Evolutionary conservation across 768 basidiomycete species (phyloP).

Genomic region (Boletus reticuloceps): DNA sequence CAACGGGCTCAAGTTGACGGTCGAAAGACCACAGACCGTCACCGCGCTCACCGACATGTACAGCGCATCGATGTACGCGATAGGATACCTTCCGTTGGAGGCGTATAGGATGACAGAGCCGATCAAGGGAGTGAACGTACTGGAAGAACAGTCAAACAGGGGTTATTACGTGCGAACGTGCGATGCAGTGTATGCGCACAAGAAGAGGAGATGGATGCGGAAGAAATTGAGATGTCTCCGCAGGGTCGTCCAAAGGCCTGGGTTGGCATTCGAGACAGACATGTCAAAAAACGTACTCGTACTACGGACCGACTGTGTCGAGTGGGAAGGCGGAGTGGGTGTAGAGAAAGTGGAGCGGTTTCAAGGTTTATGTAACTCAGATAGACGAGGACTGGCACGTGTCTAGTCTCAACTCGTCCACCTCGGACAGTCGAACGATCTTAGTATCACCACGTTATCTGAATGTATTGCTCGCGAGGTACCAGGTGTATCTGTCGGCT

Average conservation of each 20-base stretch:
- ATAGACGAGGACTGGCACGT: neutral
- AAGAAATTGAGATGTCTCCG: constrained; percentile 63
- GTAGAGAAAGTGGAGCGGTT: no score
- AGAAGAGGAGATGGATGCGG: constrained; percentile 58
- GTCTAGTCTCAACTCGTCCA: neutral
- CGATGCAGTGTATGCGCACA: constrained; percentile 42
- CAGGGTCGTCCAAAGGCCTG: constrained; percentile 25
- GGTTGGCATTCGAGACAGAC: neutral
- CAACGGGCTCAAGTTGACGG: constrained; percentile 65
- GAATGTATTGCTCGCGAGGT: constrained; percentile 21
- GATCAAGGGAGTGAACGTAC: constrained; percentile 76
- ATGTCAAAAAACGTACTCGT: neutral
- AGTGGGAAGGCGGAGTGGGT: no score
- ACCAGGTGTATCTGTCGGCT: constrained; percentile 22
- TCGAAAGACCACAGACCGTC: constrained; percentile 73
- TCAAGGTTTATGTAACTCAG: no score
- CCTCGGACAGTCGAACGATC: no score
- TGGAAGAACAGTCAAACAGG: constrained; percentile 28
- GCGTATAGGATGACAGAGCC: constrained; percentile 81
- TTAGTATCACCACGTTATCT: constrained; percentile 8
- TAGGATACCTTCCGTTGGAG: constrained; percentile 68
- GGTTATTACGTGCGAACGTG: constrained; percentile 1
- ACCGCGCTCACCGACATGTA: constrained; percentile 78
- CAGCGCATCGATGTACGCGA: constrained; percentile 74
- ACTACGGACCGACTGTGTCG: no score